These are phyloP conservation scores for Boeremia lycopersici DNA, from an alignment of 2,329 filamentous ascomycete genomes.

Conservation along the genomic window DNA sequence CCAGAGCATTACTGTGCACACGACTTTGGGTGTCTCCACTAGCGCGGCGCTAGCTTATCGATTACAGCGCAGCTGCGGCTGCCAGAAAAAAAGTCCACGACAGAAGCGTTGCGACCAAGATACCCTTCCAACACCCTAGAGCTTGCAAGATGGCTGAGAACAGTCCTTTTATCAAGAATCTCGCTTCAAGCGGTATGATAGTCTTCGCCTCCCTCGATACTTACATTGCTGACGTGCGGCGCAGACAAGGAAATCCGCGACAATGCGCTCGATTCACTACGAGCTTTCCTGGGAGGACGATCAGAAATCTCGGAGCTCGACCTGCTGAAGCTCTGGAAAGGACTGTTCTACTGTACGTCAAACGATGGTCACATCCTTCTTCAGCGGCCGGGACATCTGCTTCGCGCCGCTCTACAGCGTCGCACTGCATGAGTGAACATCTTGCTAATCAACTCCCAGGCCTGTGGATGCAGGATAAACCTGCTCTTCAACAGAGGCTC, in stretches of 20 bases:
- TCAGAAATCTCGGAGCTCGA: conserved; percentile 69
- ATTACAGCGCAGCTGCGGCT: conserved; percentile 4
- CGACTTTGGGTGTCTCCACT: not conserved
- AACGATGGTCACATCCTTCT: not conserved
- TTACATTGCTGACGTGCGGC: conserved; percentile 15
- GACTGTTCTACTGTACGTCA: conserved; percentile 77
- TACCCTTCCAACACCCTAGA: not conserved
- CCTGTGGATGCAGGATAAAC: conserved; percentile 92
- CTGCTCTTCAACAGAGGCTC: conserved; percentile 83
- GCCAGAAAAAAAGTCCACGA: conserved; percentile 18
- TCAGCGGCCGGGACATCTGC: not conserved
- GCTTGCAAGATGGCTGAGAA: conserved; percentile 33
- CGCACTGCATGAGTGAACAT: not conserved
- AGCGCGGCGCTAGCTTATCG: conserved; percentile 16
- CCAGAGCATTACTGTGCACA: not conserved
- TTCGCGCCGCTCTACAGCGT: not conserved
- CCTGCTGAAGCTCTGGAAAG: conserved; percentile 90
- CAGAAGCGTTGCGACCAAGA: conserved; percentile 1
- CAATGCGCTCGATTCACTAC: conserved; percentile 76
- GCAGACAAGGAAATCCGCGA: conserved; percentile 79
- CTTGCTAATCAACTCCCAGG: conserved; percentile 50
- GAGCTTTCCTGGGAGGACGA: conserved; percentile 73
- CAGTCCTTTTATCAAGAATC: conserved; percentile 78
- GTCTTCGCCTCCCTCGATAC: not conserved
- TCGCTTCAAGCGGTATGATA: conserved; percentile 76